Conservation (phyloP, 305 asterid genomes). For the Withania somnifera region DNA sequence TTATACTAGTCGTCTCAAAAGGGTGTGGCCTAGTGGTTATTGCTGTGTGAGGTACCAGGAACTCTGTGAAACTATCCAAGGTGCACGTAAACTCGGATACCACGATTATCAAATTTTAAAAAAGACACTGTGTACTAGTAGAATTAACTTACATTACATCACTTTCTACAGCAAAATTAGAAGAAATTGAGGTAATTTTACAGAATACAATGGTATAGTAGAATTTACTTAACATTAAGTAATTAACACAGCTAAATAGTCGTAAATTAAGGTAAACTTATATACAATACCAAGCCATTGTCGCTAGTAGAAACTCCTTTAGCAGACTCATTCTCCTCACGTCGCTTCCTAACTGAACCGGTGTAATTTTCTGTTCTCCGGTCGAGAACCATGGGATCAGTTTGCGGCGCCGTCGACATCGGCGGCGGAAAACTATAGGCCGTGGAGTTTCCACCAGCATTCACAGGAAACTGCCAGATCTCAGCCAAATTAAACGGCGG, state of each 20-base stretch:
- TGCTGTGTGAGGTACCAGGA: too few species aligned
- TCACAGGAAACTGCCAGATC: constrained; percentile 12
- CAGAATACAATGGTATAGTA: background rate
- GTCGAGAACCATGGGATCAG: constrained; percentile 42
- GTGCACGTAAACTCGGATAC: too few species aligned
- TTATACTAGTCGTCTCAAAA: too few species aligned
- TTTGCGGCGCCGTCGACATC: background rate
- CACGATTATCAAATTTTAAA: too few species aligned
- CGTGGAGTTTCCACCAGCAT: background rate
- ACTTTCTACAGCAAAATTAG: background rate
- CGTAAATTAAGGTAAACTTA: too few species aligned
- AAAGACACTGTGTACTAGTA: too few species aligned
- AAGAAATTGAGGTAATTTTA: background rate
- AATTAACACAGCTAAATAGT: background rate
- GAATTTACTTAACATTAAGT: background rate
- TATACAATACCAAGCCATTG: constrained; percentile 22
- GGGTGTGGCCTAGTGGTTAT: too few species aligned
- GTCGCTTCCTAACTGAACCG: constrained; percentile 27
- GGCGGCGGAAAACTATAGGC: constrained; percentile 8
- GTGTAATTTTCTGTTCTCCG: constrained; percentile 21
- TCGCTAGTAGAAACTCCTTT: constrained; percentile 39
- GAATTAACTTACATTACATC: background rate
- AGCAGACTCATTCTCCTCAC: constrained; percentile 27
- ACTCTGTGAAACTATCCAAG: too few species aligned
- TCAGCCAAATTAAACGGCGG: constrained; percentile 7